Evolutionary conservation across 2,329 filamentous ascomycete species (phyloP).

Genomic region (Coniochaeta sp.): DNA sequence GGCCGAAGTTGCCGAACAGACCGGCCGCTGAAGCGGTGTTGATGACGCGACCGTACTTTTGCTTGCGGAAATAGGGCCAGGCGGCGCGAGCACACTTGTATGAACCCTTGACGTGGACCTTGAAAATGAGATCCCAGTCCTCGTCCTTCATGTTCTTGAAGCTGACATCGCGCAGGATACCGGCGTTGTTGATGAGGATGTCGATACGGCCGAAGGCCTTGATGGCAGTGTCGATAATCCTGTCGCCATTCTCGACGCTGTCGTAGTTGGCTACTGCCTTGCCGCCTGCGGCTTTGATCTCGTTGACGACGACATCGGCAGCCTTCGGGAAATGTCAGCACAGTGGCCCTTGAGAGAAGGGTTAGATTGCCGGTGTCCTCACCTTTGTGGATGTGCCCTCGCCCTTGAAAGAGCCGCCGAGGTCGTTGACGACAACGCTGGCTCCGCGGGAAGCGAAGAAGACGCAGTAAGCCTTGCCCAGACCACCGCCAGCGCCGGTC

Average conservation of each 20-base stretch:
- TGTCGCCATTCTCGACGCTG: constrained; percentile 84
- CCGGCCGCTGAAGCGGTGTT: constrained; percentile 96
- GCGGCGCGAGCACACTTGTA: constrained; percentile 94
- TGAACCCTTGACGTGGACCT: constrained; percentile 84
- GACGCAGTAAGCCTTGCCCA: constrained; percentile 74
- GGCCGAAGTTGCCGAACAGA: constrained; percentile 91
- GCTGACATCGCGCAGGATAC: constrained; percentile 88
- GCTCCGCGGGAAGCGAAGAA: constrained; percentile 89
- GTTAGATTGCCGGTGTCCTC: constrained; percentile 15
- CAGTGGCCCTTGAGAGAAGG: background rate
- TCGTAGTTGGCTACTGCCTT: constrained; percentile 98
- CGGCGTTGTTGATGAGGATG: constrained; percentile 94
- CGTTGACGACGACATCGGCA: constrained; percentile 74
- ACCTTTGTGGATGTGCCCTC: constrained; percentile 85
- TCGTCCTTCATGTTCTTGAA: constrained; percentile 98
- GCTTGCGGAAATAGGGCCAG: constrained; percentile 97
- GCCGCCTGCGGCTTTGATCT: constrained; percentile 81
- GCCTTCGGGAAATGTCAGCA: constrained; percentile 42
- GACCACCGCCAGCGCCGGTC: constrained; percentile 75
- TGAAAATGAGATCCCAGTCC: constrained; percentile 94
- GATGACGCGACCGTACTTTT: constrained; percentile 95
- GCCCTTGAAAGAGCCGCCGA: constrained; percentile 88
- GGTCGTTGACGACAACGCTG: constrained; percentile 78
- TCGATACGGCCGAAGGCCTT: constrained; percentile 80
- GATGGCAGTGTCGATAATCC: constrained; percentile 86